Evolutionary conservation across 2,329 filamentous ascomycete genomes (phyloP).

Genomic region (Colletotrichum tanaceti): DNA sequence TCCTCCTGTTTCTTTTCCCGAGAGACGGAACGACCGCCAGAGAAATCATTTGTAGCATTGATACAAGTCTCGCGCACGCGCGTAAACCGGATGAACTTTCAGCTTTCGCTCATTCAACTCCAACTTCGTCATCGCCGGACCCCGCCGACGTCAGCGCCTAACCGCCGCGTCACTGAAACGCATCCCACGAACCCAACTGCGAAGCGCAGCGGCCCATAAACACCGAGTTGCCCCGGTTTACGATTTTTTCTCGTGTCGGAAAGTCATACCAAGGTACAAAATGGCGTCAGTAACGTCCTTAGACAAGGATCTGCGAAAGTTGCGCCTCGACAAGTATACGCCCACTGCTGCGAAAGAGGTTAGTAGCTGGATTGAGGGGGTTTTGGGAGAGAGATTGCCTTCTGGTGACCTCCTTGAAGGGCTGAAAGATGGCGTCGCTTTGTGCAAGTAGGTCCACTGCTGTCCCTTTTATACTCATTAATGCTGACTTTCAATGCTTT

Average conservation of each 20-base stretch:
- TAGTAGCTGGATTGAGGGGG: constrained; percentile 85
- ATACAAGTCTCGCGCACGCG: constrained; percentile 29
- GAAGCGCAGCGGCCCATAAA: constrained; percentile 13
- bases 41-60: constrained; percentile 14
- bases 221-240: background rate
- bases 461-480: constrained; percentile 7
- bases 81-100: constrained; percentile 10
- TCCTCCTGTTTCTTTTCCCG: background rate
- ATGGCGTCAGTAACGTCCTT: constrained; percentile 96
- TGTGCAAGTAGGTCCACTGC: constrained; percentile 80
- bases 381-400: constrained; percentile 78
- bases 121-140: constrained; percentile 36
- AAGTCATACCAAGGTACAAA: constrained; percentile 33
- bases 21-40: background rate
- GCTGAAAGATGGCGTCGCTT: constrained; percentile 88
- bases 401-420: constrained; percentile 83
- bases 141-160: constrained; percentile 39
- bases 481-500: constrained; percentile 42
- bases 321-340: constrained; percentile 94
- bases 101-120: constrained; percentile 5
- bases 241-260: background rate
- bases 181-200: constrained; percentile 27
- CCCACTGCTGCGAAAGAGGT: constrained; percentile 89
- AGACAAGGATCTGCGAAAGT: constrained; percentile 92
- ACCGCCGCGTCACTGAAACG: constrained; percentile 37